Percentiles rank a stretch among this genome's conserved stretches.
Evolutionary conservation across 768 basidiomycete genomes (phyloP).

Genomic region (Leucocoprinus leucothites): DNA sequence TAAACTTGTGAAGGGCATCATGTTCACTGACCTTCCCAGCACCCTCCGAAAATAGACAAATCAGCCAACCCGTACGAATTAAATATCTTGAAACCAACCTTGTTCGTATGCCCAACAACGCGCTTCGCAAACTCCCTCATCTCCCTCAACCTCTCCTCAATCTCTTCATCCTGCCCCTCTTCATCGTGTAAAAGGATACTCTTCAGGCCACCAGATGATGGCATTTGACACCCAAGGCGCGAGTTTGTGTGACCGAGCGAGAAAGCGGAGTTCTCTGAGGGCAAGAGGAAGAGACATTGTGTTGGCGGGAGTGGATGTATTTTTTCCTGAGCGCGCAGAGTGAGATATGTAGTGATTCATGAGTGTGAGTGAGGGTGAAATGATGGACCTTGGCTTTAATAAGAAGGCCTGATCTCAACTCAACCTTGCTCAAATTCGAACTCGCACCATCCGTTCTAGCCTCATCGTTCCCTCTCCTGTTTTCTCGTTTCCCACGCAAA

Average conservation of each 20-base stretch:
- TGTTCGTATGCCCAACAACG: slow-evolving; percentile 38
- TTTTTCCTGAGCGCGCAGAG: slow-evolving; percentile 44
- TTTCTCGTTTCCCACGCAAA: too few relatives aligned
- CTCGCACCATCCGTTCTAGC: slow-evolving; percentile 31
- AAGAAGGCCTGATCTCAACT: slow-evolving; percentile 51
- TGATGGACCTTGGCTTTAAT: slow-evolving; percentile 53
- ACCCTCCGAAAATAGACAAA: not conserved
- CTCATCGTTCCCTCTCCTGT: too few relatives aligned
- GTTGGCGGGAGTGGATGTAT: slow-evolving; percentile 46
- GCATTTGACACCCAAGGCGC: slow-evolving; percentile 46
- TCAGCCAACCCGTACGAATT: too few relatives aligned
- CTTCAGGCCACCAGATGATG: slow-evolving; percentile 41
- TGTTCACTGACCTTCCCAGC: slow-evolving; percentile 16
- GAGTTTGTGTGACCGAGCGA: slow-evolving; percentile 63
- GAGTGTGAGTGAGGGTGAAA: not conserved
- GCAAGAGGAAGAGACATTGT: slow-evolving; percentile 56
- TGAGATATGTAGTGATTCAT: not conserved
- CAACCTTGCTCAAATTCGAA: slow-evolving; percentile 40
- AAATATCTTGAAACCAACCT: slow-evolving; percentile 31
- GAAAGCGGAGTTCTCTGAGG: slow-evolving; percentile 60
- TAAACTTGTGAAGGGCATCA: slow-evolving; percentile 13
- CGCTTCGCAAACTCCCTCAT: slow-evolving; percentile 48
- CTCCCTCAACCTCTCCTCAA: slow-evolving; percentile 42
- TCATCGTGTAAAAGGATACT: slow-evolving; percentile 22
- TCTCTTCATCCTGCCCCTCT: slow-evolving; percentile 32